phyloP scores from a whole-genome alignment of 345 rosid genomes.

The Hirschfeldia incana region DNA sequence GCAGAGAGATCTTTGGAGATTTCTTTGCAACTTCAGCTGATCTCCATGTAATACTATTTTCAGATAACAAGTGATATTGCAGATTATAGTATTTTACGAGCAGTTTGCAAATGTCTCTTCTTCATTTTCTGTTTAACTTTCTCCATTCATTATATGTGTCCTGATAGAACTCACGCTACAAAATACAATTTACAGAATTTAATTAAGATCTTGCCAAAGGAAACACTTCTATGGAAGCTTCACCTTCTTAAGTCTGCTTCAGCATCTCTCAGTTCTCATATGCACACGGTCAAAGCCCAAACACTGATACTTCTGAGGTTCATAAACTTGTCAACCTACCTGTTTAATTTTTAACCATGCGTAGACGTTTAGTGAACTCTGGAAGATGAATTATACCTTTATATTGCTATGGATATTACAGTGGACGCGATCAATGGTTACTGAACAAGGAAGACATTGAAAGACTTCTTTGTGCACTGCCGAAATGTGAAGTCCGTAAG shows the following conservation, averaged over 20 bases:
- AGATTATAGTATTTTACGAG: not conserved
- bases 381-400: not conserved
- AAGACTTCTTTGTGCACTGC: constrained; percentile 46
- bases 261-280: constrained; percentile 52
- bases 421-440: constrained; percentile 72
- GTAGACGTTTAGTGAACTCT: not conserved
- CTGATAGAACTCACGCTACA: not conserved
- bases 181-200: constrained; percentile 50
- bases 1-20: constrained; percentile 37
- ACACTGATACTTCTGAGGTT: constrained; percentile 66
- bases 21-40: constrained; percentile 34
- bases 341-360: constrained; percentile 9
- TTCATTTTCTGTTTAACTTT: not conserved
- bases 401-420: constrained; percentile 24
- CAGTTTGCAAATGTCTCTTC: not conserved
- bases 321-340: constrained; percentile 13
- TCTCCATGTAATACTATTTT: constrained; percentile 40
- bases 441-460: constrained; percentile 66
- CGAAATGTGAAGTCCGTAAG: constrained; percentile 54
- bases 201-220: constrained; percentile 55
- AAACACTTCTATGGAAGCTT: constrained; percentile 79
- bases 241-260: constrained; percentile 63
- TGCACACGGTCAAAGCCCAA: constrained; percentile 58
- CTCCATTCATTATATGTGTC: not conserved
- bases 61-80: not conserved